Conservation (phyloP, 176 grass and related monocot species). For the Zea mays region DNA sequence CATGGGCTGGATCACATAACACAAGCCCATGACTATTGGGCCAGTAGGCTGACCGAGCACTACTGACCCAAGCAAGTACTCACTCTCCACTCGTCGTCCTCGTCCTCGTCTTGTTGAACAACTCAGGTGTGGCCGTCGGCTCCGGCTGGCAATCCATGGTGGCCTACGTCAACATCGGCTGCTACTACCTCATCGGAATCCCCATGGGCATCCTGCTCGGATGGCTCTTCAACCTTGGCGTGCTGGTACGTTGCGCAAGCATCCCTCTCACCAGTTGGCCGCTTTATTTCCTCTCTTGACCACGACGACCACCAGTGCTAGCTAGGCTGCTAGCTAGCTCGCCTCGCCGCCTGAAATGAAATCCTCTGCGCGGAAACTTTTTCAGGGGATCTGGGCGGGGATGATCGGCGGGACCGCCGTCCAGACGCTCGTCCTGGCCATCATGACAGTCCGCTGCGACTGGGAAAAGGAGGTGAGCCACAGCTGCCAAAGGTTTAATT, state of each 20-base stretch:
- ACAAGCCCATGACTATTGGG: not conserved
- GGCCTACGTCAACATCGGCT: slow-evolving; percentile 89
- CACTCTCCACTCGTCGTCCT: not conserved
- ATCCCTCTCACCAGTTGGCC: no score
- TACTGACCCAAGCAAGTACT: no score
- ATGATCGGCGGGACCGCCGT: slow-evolving; percentile 89
- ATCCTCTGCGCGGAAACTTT: not conserved
- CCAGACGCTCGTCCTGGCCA: slow-evolving; percentile 65
- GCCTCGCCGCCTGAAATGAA: not conserved
- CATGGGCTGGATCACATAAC: no score
- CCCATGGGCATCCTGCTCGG: slow-evolving; percentile 77
- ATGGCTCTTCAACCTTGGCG: slow-evolving; percentile 79
- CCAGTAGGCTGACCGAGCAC: no score
- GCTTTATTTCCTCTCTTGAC: no score
- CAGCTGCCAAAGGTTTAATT: no score
- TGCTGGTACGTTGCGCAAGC: slow-evolving; percentile 49
- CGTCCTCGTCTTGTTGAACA: not conserved
- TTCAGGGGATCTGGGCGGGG: slow-evolving; percentile 81
- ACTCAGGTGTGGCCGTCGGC: slow-evolving; percentile 72
- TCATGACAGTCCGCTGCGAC: slow-evolving; percentile 71
- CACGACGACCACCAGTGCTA: no score
- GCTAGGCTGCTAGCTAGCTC: no score
- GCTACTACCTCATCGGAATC: slow-evolving; percentile 80
- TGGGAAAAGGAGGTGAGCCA: slow-evolving; percentile 75
- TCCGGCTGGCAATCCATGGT: slow-evolving; percentile 87